phyloP scores from a whole-genome alignment of 257 asterid genomes.

The Ophiorrhiza pumila region DNA sequence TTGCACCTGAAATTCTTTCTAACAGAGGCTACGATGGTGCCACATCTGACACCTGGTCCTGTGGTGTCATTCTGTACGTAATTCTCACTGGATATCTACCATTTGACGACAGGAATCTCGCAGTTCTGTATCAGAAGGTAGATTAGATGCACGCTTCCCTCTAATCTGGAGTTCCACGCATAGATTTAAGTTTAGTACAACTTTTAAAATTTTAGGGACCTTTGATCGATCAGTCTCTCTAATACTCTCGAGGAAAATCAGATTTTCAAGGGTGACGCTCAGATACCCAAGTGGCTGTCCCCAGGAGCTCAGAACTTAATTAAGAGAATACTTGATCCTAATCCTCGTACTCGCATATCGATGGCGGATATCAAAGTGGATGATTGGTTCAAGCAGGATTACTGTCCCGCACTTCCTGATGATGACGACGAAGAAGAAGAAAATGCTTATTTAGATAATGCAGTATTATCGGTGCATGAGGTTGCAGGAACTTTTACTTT shows the following conservation, averaged over 20 bases:
- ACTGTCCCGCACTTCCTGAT: slow-evolving; percentile 49
- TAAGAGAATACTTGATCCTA: slow-evolving; percentile 88
- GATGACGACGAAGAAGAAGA: slow-evolving; percentile 52
- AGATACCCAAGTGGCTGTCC: slow-evolving; percentile 91
- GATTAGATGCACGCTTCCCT: not conserved
- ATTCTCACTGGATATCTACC: slow-evolving; percentile 95
- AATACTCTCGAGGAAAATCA: slow-evolving; percentile 25
- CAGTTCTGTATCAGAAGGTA: slow-evolving; percentile 97
- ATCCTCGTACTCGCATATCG: slow-evolving; percentile 72
- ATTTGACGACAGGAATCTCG: slow-evolving; percentile 90
- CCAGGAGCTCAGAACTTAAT: slow-evolving; percentile 72
- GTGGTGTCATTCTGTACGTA: slow-evolving; percentile 89
- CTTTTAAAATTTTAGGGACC: not conserved
- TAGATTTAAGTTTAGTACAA: not conserved
- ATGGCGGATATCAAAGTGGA: slow-evolving; percentile 63
- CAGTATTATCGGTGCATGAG: slow-evolving; percentile 48
- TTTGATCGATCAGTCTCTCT: no score
- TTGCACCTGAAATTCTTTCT: slow-evolving; percentile 92
- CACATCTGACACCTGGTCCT: slow-evolving; percentile 91
- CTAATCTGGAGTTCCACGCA: not conserved
- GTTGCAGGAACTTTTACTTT: slow-evolving; percentile 20
- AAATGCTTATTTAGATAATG: slow-evolving; percentile 41
- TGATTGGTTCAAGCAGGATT: slow-evolving; percentile 79
- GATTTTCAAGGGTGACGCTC: slow-evolving; percentile 88
- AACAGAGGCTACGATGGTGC: slow-evolving; percentile 95